Evolutionary conservation across 2,329 filamentous ascomycete genomes (phyloP).

Genomic region (Gliomastix tumulicola): DNA sequence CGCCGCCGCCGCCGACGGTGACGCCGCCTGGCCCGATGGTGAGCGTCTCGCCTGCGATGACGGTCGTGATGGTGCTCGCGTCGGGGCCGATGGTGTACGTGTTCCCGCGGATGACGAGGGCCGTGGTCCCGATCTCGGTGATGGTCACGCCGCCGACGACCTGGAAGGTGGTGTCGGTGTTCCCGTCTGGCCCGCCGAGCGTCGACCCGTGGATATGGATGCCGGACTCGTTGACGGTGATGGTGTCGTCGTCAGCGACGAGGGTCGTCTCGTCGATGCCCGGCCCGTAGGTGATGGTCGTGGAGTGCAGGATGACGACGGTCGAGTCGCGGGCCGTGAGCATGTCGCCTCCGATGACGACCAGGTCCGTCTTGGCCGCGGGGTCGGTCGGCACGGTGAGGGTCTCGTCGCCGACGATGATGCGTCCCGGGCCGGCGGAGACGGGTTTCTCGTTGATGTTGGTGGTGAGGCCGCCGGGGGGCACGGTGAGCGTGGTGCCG

Average conservation of each 20-base stretch:
- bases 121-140: conserved; percentile 38
- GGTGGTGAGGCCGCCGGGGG: conserved; percentile 24
- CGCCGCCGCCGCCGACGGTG: no score
- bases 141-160: conserved; percentile 47
- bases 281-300: conserved; percentile 37
- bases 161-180: conserved; percentile 30
- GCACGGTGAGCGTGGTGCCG: conserved; percentile 33
- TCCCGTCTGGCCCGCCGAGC: conserved; percentile 32
- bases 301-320: conserved; percentile 30
- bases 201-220: conserved; percentile 31
- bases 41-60: conserved; percentile 42
- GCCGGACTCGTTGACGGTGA: conserved; percentile 41
- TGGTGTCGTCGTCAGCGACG: conserved; percentile 40
- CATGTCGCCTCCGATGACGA: conserved; percentile 41
- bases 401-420: conserved; percentile 9
- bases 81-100: conserved; percentile 45
- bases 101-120: conserved; percentile 39
- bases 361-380: conserved; percentile 25
- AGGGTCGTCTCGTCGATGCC: conserved; percentile 21
- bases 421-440: conserved; percentile 23
- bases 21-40: conserved; percentile 45
- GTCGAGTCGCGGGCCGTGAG: conserved; percentile 34
- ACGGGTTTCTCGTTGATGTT: conserved; percentile 22
- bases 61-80: conserved; percentile 31
- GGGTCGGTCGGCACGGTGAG: not conserved